phyloP scores from a whole-genome alignment of 441 rosid genomes.

The Dalechampia spathulata region DNA sequence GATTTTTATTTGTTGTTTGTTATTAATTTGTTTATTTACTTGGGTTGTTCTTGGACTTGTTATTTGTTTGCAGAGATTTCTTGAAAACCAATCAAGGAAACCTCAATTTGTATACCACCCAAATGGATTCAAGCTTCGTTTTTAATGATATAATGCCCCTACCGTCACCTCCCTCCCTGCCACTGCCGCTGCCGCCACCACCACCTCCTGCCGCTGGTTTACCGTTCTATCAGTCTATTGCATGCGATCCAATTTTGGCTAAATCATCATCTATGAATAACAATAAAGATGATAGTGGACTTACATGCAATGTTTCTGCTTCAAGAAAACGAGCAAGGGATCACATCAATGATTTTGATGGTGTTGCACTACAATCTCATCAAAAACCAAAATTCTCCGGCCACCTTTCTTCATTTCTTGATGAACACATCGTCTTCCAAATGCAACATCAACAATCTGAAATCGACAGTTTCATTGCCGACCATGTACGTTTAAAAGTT shows the following conservation, averaged over 20 bases:
- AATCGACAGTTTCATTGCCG: conserved; percentile 27
- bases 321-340: conserved; percentile 33
- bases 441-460: conserved; percentile 38
- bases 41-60: background rate
- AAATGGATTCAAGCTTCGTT: conserved; percentile 22
- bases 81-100: conserved; percentile 25
- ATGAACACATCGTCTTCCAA: conserved; percentile 28
- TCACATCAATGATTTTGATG: conserved; percentile 16
- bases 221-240: conserved; percentile 19
- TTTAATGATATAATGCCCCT: conserved; percentile 19
- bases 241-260: conserved; percentile 20
- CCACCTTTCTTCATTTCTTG: conserved; percentile 22
- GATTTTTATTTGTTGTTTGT: background rate
- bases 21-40: background rate
- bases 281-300: conserved; percentile 31
- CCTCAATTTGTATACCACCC: conserved; percentile 16
- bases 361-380: conserved; percentile 9
- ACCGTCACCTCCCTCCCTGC: conserved; percentile 13
- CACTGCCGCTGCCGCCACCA: too few relatives aligned
- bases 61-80: conserved; percentile 23
- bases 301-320: conserved; percentile 27
- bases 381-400: conserved; percentile 17
- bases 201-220: too few relatives aligned
- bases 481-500: conserved; percentile 27
- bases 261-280: conserved; percentile 23